Evolutionary conservation across 208 protist genomes (phyloP).

Genomic region (Wallacemonas sp.): DNA sequence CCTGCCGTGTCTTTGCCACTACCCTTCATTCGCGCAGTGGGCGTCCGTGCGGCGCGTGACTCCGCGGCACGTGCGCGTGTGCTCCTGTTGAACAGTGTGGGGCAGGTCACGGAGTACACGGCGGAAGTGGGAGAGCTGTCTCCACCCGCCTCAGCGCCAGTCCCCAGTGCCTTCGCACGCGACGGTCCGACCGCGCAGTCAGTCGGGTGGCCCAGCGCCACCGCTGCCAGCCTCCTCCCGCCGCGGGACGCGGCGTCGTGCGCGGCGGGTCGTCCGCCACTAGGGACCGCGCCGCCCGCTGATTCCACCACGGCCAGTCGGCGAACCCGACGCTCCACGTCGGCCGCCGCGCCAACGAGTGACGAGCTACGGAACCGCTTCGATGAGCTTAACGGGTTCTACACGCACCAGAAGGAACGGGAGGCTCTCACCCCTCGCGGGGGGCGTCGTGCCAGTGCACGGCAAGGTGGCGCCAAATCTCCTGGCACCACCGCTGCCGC

Average conservation of each 20-base stretch:
- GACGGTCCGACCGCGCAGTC: too few species aligned
- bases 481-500: background rate
- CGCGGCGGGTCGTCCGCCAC: slow-evolving; percentile 6
- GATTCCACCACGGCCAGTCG: background rate
- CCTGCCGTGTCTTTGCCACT: background rate
- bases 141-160: background rate
- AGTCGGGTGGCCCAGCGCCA: too few species aligned
- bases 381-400: slow-evolving; percentile 60
- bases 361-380: slow-evolving; percentile 62
- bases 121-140: background rate
- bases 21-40: background rate
- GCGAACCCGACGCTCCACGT: slow-evolving; percentile 30
- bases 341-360: slow-evolving; percentile 48
- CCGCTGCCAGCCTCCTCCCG: too few species aligned
- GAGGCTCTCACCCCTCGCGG: slow-evolving; percentile 9
- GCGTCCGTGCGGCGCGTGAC: background rate
- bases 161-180: too few species aligned
- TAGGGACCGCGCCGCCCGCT: background rate
- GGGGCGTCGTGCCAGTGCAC: background rate
- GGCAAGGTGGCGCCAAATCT: background rate
- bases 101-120: background rate
- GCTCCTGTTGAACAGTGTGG: background rate
- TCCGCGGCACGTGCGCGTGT: background rate
- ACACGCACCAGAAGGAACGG: slow-evolving; percentile 32
- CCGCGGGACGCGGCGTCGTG: too few species aligned